Conservation (phyloP, 257 asterid species). For the Fraxinus excelsior region DNA sequence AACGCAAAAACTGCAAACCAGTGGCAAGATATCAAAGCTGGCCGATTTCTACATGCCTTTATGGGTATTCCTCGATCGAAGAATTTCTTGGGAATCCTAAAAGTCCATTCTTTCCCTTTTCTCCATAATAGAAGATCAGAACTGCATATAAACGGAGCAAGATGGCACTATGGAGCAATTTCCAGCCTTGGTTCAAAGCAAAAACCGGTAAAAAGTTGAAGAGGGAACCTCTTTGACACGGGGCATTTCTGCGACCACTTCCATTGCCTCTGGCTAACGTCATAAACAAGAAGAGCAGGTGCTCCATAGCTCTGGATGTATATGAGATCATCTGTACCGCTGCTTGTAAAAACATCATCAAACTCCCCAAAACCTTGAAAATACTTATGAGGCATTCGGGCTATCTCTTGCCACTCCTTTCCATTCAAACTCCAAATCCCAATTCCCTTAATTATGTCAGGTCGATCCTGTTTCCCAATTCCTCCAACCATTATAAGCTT, state of each 20-base stretch:
- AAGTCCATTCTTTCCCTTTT: neutral
- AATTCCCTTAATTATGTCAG: constrained; percentile 84
- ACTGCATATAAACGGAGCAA: neutral
- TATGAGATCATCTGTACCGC: constrained; percentile 75
- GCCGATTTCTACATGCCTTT: neutral
- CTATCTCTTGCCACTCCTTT: constrained; percentile 75
- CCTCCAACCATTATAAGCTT: constrained; percentile 95
- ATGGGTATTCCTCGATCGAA: neutral
- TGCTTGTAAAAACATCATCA: constrained; percentile 92
- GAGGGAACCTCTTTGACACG: constrained; percentile 79
- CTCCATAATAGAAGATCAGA: neutral
- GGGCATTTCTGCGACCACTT: constrained; percentile 97
- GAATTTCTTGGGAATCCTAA: neutral
- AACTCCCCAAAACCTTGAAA: constrained; percentile 97
- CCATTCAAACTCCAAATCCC: constrained; percentile 83
- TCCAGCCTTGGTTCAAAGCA: constrained; percentile 92
- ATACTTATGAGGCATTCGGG: constrained; percentile 82
- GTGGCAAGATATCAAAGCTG: neutral
- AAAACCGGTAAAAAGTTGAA: constrained; percentile 93
- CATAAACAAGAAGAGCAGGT: constrained; percentile 76
- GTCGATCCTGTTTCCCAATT: constrained; percentile 78
- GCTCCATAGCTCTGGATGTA: constrained; percentile 95
- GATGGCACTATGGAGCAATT: constrained; percentile 53
- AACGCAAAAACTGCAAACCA: neutral
- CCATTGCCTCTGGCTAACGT: constrained; percentile 65